Evolutionary conservation across 176 grass and related monocot species (phyloP).

Genomic region (Chrysopogon serrulatus): DNA sequence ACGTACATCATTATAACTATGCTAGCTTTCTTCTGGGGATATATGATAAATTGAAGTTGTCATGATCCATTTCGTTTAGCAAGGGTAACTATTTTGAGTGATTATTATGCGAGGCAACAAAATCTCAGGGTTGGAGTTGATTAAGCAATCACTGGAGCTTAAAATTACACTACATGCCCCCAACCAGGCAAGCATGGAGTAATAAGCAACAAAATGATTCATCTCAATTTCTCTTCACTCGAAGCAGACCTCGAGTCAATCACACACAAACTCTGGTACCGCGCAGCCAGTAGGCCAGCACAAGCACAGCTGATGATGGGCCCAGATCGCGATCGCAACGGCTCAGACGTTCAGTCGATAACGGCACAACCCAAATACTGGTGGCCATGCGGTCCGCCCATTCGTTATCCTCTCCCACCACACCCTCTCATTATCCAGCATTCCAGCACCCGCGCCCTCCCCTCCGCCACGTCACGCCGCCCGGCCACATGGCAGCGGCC

Average conservation of each 20-base stretch:
- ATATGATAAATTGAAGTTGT: neutral
- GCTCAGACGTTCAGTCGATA: too few species aligned
- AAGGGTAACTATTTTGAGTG: neutral
- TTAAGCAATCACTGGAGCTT: neutral
- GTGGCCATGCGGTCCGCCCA: constrained; percentile 22
- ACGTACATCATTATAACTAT: neutral
- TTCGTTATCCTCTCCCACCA: constrained; percentile 38
- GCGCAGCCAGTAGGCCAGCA: neutral
- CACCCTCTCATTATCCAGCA: constrained; percentile 24
- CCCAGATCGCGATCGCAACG: neutral
- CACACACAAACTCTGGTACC: too few species aligned
- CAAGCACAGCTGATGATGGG: neutral
- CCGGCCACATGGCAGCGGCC: constrained; percentile 4
- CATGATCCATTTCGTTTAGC: neutral
- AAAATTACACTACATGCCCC: too few species aligned
- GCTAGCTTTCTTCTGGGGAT: neutral
- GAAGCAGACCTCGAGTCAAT: too few species aligned
- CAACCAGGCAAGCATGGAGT: too few species aligned
- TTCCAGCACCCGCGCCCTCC: neutral
- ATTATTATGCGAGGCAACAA: neutral
- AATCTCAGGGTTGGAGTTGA: too few species aligned
- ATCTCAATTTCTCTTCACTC: too few species aligned
- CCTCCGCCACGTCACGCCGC: constrained; percentile 19
- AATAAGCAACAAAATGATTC: too few species aligned
- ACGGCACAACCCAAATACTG: neutral